Evolutionary conservation across 805 yeast genomes (phyloP).

Genomic region (Zygoascus tannicola): DNA sequence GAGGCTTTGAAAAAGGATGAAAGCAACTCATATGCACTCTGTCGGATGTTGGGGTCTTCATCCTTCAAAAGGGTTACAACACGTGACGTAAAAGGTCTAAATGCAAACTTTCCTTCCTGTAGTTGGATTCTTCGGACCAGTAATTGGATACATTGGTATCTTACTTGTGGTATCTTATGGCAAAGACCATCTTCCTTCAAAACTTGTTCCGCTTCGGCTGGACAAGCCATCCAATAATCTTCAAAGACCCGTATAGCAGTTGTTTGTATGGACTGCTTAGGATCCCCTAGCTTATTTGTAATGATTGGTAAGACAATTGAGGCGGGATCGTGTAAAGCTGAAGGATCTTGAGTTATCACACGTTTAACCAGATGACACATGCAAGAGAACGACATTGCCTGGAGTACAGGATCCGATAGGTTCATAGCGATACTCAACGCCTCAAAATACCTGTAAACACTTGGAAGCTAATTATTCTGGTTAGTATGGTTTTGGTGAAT

Average conservation of each 20-base stretch:
- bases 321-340: constrained; percentile 25
- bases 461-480: constrained; percentile 4
- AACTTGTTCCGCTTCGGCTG: constrained; percentile 26
- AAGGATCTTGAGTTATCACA: constrained; percentile 33
- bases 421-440: constrained; percentile 19
- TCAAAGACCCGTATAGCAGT: constrained; percentile 25
- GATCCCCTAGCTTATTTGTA: constrained; percentile 27
- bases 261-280: constrained; percentile 19
- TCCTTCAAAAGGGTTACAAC: constrained; percentile 26
- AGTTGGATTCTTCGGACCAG: constrained; percentile 21
- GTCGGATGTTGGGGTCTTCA: constrained; percentile 16
- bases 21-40: constrained; percentile 26
- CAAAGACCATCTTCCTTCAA: constrained; percentile 26
- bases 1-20: constrained; percentile 33
- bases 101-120: constrained; percentile 23
- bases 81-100: constrained; percentile 27
- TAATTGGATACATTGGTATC: constrained; percentile 20
- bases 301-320: constrained; percentile 28
- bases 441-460: constrained; percentile 18
- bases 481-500: background rate
- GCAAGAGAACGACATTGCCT: constrained; percentile 32
- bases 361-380: constrained; percentile 39
- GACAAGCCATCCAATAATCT: constrained; percentile 33
- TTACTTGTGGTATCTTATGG: constrained; percentile 17
- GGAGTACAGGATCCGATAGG: constrained; percentile 12